Conservation (phyloP, 805 yeast species). For the Teunomyces tritomae region DNA sequence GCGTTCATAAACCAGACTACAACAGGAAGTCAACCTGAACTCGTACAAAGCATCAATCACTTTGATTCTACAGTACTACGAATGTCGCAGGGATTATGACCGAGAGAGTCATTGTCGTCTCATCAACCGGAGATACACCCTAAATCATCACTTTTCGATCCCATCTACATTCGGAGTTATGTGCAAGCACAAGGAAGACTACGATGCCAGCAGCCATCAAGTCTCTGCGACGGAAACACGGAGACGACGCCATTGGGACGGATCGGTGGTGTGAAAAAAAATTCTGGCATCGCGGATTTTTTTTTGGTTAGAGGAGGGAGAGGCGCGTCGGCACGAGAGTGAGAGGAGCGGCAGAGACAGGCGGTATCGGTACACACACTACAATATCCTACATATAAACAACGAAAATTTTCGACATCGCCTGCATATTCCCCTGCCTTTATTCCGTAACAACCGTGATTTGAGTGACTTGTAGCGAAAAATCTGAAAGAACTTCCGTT, state of each 20-base stretch:
- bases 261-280: conserved; percentile 4
- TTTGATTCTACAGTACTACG: background rate
- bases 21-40: background rate
- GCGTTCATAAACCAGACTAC: too few species aligned
- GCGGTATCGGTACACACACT: too few species aligned
- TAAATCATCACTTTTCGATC: conserved; percentile 10
- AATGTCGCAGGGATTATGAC: conserved; percentile 29
- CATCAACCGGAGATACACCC: conserved; percentile 36
- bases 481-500: background rate
- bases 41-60: background rate
- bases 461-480: background rate
- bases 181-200: conserved; percentile 8
- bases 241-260: conserved; percentile 16
- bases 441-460: background rate
- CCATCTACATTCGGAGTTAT: conserved; percentile 8
- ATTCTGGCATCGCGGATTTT: background rate
- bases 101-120: conserved; percentile 27
- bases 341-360: too few species aligned
- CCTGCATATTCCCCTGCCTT: too few species aligned
- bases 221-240: conserved; percentile 10
- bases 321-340: background rate
- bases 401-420: too few species aligned
- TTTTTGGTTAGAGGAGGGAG: background rate
- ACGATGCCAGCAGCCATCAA: conserved; percentile 11
- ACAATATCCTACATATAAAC: too few species aligned